These are phyloP conservation scores for Medicago ruthenica DNA, from an alignment of 306 rosid species.

Conservation along the genomic window DNA sequence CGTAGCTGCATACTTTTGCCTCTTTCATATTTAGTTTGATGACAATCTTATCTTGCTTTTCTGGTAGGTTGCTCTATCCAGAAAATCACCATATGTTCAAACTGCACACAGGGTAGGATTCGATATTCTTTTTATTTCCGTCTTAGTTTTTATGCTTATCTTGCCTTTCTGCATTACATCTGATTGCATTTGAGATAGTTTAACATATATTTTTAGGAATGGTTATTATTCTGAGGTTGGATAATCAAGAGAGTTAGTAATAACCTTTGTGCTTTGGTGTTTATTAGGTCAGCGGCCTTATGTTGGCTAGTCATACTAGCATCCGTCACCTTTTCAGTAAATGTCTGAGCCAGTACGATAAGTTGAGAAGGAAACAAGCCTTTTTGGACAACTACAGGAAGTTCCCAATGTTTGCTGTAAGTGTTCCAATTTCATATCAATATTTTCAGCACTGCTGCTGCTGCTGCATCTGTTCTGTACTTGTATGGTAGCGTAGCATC, in stretches of 20 bases:
- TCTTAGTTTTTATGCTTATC: constrained; percentile 19
- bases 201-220: background rate
- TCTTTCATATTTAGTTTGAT: constrained; percentile 25
- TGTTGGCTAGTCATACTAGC: constrained; percentile 98
- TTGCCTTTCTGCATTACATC: constrained; percentile 18
- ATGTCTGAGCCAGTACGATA: constrained; percentile 94
- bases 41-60: constrained; percentile 23
- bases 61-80: constrained; percentile 89
- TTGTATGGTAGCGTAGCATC: constrained; percentile 37
- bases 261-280: constrained; percentile 46
- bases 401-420: constrained; percentile 99
- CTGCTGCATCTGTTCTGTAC: constrained; percentile 36
- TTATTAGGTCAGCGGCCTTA: constrained; percentile 93
- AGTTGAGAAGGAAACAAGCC: constrained; percentile 97
- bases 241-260: constrained; percentile 7
- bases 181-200: constrained; percentile 25
- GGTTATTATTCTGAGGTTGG: constrained; percentile 18
- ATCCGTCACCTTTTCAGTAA: constrained; percentile 97
- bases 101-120: constrained; percentile 88
- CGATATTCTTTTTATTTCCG: background rate
- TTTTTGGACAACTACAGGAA: constrained; percentile 95
- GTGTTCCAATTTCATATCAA: constrained; percentile 43
- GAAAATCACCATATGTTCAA: constrained; percentile 99
- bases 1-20: constrained; percentile 26
- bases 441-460: constrained; percentile 10